These are phyloP conservation scores for Coffea eugenioides DNA, from an alignment of 257 asterid genomes.

Conservation along the genomic window DNA sequence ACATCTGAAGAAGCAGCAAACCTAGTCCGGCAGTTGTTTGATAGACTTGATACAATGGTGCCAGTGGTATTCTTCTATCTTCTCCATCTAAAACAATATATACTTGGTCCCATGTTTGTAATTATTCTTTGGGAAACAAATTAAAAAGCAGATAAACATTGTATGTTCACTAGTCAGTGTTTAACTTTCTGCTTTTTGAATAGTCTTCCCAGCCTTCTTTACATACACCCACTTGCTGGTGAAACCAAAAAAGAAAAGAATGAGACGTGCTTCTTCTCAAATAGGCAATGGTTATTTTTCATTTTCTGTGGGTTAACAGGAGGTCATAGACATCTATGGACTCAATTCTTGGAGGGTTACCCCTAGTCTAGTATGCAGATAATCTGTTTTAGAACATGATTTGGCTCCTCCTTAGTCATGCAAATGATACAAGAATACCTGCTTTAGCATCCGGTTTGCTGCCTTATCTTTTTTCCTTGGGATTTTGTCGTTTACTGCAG, in stretches of 20 bases:
- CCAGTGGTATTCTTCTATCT: conserved; percentile 59
- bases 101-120: background rate
- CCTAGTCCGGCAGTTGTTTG: conserved; percentile 50
- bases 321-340: background rate
- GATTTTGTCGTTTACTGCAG: background rate
- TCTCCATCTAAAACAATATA: background rate
- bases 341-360: background rate
- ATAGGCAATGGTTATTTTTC: background rate
- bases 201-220: background rate
- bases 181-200: background rate
- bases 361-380: background rate
- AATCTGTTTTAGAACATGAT: background rate
- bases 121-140: background rate
- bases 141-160: background rate
- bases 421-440: background rate
- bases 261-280: background rate
- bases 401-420: background rate
- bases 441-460: background rate
- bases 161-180: too few relatives aligned
- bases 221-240: background rate
- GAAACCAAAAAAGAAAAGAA: background rate
- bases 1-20: conserved; percentile 40
- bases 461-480: background rate
- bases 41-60: conserved; percentile 59
- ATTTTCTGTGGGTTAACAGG: background rate